These are phyloP conservation scores for Curvularia sp. DNA, from an alignment of 2,329 filamentous ascomycete species.

Conservation along the genomic window DNA sequence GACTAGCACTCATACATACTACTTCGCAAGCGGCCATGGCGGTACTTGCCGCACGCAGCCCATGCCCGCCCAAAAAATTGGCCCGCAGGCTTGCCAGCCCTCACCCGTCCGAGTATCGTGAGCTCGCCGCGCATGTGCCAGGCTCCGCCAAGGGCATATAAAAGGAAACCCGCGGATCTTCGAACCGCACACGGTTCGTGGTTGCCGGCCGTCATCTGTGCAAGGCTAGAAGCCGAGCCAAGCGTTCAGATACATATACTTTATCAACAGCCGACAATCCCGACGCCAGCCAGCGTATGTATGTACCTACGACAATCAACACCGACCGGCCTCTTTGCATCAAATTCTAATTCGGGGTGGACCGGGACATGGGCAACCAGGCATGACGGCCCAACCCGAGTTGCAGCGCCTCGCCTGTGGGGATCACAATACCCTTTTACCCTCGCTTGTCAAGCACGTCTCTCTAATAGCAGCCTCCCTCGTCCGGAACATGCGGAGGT, in stretches of 20 bases:
- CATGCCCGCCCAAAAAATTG: slow-evolving; percentile 1
- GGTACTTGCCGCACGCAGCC: slow-evolving; percentile 10
- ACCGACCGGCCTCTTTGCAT: not conserved
- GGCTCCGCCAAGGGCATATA: not conserved
- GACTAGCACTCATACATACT: slow-evolving; percentile 1
- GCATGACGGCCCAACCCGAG: not conserved
- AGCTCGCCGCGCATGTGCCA: not conserved
- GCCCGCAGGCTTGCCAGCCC: not conserved
- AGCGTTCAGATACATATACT: not conserved
- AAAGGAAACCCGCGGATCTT: not conserved
- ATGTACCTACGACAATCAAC: slow-evolving; percentile 1
- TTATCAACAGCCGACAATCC: slow-evolving; percentile 1
- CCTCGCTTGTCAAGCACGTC: not conserved
- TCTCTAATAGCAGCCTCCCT: not conserved
- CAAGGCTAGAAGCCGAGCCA: not conserved
- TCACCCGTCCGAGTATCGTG: not conserved
- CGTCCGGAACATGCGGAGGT: slow-evolving; percentile 14
- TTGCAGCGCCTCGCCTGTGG: not conserved
- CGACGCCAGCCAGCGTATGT: not conserved
- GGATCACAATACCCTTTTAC: not conserved
- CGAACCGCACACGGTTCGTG: not conserved
- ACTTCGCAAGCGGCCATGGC: slow-evolving; percentile 8
- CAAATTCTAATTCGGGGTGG: not conserved
- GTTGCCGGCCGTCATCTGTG: not conserved
- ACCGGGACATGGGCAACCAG: not conserved